phyloP scores from a whole-genome alignment of 176 grass and related monocot species.

The Melocanna baccifera region DNA sequence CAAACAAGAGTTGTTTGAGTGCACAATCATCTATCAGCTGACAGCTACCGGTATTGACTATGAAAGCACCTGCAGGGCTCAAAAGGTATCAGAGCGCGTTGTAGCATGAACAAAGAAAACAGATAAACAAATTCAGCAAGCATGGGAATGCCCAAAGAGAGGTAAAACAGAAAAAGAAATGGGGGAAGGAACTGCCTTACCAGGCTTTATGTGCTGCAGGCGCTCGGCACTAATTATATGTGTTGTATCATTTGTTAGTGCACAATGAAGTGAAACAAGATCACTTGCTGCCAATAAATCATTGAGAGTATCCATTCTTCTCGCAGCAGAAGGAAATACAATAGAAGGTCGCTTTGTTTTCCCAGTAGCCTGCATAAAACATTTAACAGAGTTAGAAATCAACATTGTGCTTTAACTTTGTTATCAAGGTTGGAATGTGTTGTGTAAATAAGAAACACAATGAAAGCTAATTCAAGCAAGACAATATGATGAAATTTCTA shows the following conservation, averaged over 20 bases:
- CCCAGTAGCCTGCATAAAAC: slow-evolving; percentile 51
- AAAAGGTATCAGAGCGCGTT: slow-evolving; percentile 13
- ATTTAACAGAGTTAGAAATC: slow-evolving; percentile 15
- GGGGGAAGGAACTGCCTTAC: slow-evolving; percentile 37
- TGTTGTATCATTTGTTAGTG: slow-evolving; percentile 70
- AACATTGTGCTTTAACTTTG: not conserved
- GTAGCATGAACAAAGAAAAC: slow-evolving; percentile 8
- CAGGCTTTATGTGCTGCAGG: slow-evolving; percentile 86
- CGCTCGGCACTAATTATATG: slow-evolving; percentile 77
- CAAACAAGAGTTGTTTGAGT: slow-evolving; percentile 88
- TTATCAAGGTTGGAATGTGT: not conserved
- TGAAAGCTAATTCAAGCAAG: not conserved
- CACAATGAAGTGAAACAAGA: slow-evolving; percentile 89
- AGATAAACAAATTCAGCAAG: not conserved
- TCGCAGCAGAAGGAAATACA: slow-evolving; percentile 75
- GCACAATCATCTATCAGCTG: slow-evolving; percentile 96
- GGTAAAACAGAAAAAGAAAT: not conserved
- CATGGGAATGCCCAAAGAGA: not conserved
- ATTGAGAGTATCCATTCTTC: slow-evolving; percentile 96
- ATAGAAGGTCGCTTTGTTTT: slow-evolving; percentile 68
- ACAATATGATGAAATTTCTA: not conserved
- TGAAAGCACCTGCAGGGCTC: slow-evolving; percentile 70
- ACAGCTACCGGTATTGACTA: slow-evolving; percentile 90
- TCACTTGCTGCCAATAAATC: slow-evolving; percentile 92
- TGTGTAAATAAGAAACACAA: not conserved